Conservation (phyloP, 345 rosid species). For the Boechera divaricarpa region DNA sequence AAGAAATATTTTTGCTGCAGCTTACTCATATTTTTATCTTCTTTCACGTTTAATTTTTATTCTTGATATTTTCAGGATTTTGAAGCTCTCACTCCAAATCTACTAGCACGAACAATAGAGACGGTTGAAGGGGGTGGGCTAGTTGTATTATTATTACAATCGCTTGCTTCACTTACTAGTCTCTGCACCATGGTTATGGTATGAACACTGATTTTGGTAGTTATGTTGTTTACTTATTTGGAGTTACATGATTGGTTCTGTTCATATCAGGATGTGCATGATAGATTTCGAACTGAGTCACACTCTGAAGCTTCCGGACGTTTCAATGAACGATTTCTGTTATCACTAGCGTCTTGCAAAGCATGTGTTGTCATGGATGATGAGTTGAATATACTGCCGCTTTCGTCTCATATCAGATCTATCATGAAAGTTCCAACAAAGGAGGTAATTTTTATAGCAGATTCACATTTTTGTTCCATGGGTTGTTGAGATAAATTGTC, state of each 20-base stretch:
- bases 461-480: neutral
- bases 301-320: slow-evolving; percentile 85
- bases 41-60: slow-evolving; percentile 16
- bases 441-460: slow-evolving; percentile 60
- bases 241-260: slow-evolving; percentile 34
- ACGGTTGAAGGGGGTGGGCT: slow-evolving; percentile 97
- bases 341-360: slow-evolving; percentile 92
- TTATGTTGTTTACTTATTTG: slow-evolving; percentile 11
- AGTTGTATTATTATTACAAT: slow-evolving; percentile 75
- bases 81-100: slow-evolving; percentile 98
- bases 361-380: slow-evolving; percentile 93
- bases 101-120: slow-evolving; percentile 93
- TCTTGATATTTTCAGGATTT: slow-evolving; percentile 66
- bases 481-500: slow-evolving; percentile 9
- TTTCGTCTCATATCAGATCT: slow-evolving; percentile 91
- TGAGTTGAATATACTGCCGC: slow-evolving; percentile 87
- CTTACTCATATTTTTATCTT: neutral
- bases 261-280: slow-evolving; percentile 91
- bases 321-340: slow-evolving; percentile 89
- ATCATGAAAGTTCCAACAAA: slow-evolving; percentile 60
- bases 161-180: slow-evolving; percentile 85
- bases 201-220: slow-evolving; percentile 36
- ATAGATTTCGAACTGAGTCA: slow-evolving; percentile 94
- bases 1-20: neutral
- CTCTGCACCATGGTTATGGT: slow-evolving; percentile 98